These are phyloP conservation scores for Colletotrichum karsti DNA, from an alignment of 2,329 filamentous ascomycete species.

Conservation along the genomic window DNA sequence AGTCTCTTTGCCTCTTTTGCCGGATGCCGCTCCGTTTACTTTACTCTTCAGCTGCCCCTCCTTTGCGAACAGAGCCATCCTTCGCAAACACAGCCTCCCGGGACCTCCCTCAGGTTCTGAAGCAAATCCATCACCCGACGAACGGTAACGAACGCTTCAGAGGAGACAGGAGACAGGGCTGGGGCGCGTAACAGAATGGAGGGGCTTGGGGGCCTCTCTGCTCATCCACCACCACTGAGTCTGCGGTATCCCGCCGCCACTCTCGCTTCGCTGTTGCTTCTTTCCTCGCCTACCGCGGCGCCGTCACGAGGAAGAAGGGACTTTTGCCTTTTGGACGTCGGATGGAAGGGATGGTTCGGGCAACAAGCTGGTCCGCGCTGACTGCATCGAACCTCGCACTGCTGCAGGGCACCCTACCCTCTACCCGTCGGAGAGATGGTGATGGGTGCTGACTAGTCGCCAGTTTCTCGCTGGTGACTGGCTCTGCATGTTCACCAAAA, in stretches of 20 bases:
- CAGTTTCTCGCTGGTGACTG: background rate
- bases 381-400: background rate
- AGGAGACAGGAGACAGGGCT: slow-evolving; percentile 4
- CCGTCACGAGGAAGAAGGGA: background rate
- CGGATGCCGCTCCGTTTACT: background rate
- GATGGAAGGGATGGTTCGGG: slow-evolving; percentile 13
- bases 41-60: background rate
- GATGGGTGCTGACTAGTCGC: slow-evolving; percentile 18
- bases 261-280: background rate
- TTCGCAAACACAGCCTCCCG: slow-evolving; percentile 16
- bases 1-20: background rate
- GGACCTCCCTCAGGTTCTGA: slow-evolving; percentile 10
- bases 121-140: too few species aligned
- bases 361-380: slow-evolving; percentile 5
- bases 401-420: too few species aligned
- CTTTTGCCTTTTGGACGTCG: background rate
- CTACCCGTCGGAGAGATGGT: background rate
- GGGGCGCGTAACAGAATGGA: slow-evolving; percentile 21
- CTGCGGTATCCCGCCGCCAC: background rate
- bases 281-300: background rate
- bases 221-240: too few species aligned
- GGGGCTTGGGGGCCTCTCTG: background rate
- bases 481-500: background rate
- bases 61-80: background rate
- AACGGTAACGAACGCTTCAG: too few species aligned